Percentiles rank a stretch among this genome's conserved stretches.
phyloP scores from a whole-genome alignment of 2,329 filamentous ascomycete species.

The Calonectria henricotiae region DNA sequence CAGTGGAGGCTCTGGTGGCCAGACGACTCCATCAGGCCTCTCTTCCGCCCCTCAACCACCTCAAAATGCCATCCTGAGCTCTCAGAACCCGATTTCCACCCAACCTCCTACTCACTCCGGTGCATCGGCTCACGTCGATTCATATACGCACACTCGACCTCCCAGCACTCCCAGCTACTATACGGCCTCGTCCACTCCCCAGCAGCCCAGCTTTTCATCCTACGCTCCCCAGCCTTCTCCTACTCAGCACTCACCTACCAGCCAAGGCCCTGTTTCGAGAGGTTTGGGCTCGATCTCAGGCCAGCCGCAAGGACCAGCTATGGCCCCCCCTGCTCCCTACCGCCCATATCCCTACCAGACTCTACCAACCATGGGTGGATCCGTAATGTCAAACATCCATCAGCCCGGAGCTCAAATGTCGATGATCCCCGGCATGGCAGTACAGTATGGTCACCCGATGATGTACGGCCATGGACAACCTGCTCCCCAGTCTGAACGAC shows the following conservation, averaged over 20 bases:
- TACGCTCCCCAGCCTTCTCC: conserved; percentile 59
- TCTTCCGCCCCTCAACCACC: conserved; percentile 54
- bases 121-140: conserved; percentile 72
- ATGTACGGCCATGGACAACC: conserved; percentile 75
- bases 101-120: conserved; percentile 68
- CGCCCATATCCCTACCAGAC: conserved; percentile 66
- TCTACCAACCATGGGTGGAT: conserved; percentile 75
- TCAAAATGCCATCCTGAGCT: conserved; percentile 50
- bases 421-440: conserved; percentile 75
- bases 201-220: conserved; percentile 64
- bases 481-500: conserved; percentile 78
- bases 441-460: conserved; percentile 72
- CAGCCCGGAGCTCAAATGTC: conserved; percentile 82
- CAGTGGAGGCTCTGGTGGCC: conserved; percentile 60
- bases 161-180: conserved; percentile 77
- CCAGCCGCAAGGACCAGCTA: conserved; percentile 49
- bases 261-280: conserved; percentile 59
- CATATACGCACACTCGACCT: conserved; percentile 67
- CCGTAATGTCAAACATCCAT: conserved; percentile 85
- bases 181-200: conserved; percentile 66
- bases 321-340: conserved; percentile 70
- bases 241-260: conserved; percentile 66
- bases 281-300: conserved; percentile 58
- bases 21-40: conserved; percentile 54
- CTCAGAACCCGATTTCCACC: conserved; percentile 54